phyloP scores from a whole-genome alignment of 192 early-diverging fungal genomes.

The Podila horticola region DNA sequence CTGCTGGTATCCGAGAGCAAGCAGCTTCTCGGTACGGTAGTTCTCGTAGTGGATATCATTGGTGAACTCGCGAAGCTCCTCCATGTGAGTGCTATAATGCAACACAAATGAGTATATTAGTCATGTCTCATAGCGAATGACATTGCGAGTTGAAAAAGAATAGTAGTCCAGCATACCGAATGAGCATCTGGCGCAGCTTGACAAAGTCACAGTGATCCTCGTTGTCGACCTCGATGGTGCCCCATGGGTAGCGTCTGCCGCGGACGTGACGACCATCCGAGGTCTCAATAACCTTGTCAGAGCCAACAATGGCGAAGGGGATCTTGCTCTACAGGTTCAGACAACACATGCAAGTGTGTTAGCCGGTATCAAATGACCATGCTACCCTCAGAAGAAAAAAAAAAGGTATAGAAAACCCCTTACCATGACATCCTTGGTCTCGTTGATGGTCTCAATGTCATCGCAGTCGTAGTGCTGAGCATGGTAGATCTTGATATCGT shows the following conservation, averaged over 20 bases:
- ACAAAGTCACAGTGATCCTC: conserved; percentile 98
- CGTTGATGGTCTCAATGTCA: conserved; percentile 81
- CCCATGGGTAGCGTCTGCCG: conserved; percentile 94
- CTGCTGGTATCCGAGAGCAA: conserved; percentile 86
- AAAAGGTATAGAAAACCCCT: not conserved
- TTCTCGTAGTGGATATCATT: conserved; percentile 93
- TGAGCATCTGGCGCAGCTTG: conserved; percentile 92
- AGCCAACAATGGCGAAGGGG: conserved; percentile 96
- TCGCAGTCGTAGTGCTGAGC: conserved; percentile 86
- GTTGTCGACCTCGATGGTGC: conserved; percentile 97
- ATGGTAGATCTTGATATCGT: conserved; percentile 91
- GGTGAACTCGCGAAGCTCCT: conserved; percentile 97
- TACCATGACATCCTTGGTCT: conserved; percentile 86
- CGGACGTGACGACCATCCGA: conserved; percentile 87
- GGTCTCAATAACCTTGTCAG: conserved; percentile 85
- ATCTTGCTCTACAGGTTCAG: conserved; percentile 77
- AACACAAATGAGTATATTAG: no score
- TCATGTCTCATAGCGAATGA: no score
- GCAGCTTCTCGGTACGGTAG: conserved; percentile 94
- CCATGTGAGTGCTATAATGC: conserved; percentile 85
- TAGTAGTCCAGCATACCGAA: conserved; percentile 54
- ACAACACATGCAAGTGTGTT: not conserved
- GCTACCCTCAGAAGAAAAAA: no score
- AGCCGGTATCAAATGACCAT: not conserved
- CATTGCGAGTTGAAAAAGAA: no score